Conservation (phyloP, 2,329 filamentous ascomycete genomes). For the Diaporthe citri region DNA sequence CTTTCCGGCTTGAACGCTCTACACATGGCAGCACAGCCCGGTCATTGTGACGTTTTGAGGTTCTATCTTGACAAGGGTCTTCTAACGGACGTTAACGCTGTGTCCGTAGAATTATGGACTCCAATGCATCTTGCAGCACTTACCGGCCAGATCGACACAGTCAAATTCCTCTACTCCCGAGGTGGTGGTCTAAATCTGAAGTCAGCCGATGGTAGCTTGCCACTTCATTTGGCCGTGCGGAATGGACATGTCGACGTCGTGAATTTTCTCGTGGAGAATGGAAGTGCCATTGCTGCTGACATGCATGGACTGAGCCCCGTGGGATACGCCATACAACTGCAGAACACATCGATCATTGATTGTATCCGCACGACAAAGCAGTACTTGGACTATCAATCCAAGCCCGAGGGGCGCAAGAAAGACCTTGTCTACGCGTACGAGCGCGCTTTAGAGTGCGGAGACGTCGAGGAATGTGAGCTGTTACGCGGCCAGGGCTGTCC, state of each 20-base stretch:
- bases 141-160: neutral
- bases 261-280: neutral
- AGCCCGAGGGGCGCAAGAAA: neutral
- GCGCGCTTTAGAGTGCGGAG: neutral
- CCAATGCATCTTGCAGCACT: neutral
- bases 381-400: neutral
- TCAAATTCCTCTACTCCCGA: neutral
- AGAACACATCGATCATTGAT: neutral
- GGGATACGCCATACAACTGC: neutral
- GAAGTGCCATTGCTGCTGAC: neutral
- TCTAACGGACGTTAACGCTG: neutral
- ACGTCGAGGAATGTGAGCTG: neutral
- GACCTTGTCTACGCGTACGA: neutral
- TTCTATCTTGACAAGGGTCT: neutral
- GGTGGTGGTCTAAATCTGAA: neutral
- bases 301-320: neutral
- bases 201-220: neutral
- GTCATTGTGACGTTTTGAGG: neutral
- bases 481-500: neutral
- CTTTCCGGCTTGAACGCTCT: neutral
- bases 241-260: neutral
- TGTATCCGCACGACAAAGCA: neutral
- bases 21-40: neutral
- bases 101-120: neutral
- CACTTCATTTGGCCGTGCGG: neutral